phyloP scores from a whole-genome alignment of 306 rosid species.

The Cicer arietinum region DNA sequence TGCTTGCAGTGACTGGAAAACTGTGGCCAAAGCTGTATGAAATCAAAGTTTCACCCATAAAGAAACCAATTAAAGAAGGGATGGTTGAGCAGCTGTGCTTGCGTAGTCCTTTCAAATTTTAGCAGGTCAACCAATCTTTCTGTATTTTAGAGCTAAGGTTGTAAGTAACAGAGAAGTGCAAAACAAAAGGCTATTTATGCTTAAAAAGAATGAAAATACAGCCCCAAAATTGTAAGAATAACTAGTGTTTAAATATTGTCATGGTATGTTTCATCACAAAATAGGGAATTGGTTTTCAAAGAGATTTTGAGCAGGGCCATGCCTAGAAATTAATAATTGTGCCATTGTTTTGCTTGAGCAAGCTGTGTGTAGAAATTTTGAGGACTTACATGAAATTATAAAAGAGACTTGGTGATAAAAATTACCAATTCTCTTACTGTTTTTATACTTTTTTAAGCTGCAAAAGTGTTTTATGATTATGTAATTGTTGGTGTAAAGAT shows the following conservation, averaged over 20 bases:
- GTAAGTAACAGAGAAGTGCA: neutral
- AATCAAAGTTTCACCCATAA: slow-evolving; percentile 59
- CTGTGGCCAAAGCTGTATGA: slow-evolving; percentile 88
- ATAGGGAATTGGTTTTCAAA: neutral
- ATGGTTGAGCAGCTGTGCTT: slow-evolving; percentile 65
- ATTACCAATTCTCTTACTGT: too few species aligned
- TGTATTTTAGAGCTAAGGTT: neutral
- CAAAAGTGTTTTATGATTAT: too few species aligned
- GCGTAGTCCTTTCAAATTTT: slow-evolving; percentile 50
- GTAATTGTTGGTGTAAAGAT: too few species aligned
- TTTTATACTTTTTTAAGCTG: too few species aligned
- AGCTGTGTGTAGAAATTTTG: neutral
- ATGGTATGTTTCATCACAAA: neutral
- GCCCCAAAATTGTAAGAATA: neutral
- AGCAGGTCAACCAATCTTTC: neutral
- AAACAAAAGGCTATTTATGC: neutral
- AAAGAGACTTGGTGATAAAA: too few species aligned
- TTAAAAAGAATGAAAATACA: neutral
- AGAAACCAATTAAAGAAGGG: slow-evolving; percentile 47
- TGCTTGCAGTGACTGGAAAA: slow-evolving; percentile 86
- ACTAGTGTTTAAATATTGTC: neutral
- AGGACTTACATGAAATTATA: neutral
- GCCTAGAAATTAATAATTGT: neutral
- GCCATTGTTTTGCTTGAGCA: neutral
- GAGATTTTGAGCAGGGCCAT: neutral